Percentiles rank a stretch among this genome's conserved stretches.
These are phyloP conservation scores for Solanum commersonii DNA, from an alignment of 257 asterid genomes.

Conservation along the genomic window DNA sequence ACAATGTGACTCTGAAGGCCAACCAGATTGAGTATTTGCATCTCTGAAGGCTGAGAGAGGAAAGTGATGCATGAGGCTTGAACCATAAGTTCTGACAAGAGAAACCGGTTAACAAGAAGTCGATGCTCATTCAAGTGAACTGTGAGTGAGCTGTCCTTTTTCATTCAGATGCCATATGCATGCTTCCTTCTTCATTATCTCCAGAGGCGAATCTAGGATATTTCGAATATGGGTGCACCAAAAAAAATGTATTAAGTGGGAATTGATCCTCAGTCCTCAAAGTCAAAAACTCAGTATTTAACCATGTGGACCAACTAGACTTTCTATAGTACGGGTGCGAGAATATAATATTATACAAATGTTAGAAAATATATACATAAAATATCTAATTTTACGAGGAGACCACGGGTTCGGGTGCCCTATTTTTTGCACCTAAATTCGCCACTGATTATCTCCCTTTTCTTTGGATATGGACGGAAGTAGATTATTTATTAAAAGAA, in stretches of 20 bases:
- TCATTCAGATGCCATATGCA: neutral
- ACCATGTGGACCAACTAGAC: too few species aligned
- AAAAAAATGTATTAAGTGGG: too few species aligned
- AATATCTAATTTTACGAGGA: too few species aligned
- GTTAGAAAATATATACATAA: too few species aligned
- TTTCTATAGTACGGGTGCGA: too few species aligned
- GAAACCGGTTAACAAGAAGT: conserved; percentile 6
- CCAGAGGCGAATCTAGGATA: too few species aligned
- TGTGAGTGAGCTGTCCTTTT: neutral
- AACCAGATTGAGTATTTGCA: conserved; percentile 10
- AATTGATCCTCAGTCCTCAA: too few species aligned
- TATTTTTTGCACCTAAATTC: too few species aligned
- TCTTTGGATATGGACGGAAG: neutral
- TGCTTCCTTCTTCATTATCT: conserved; percentile 5
- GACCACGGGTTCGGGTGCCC: too few species aligned
- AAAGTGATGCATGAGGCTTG: conserved; percentile 9
- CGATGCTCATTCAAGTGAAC: neutral
- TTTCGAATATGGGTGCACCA: too few species aligned
- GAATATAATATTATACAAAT: too few species aligned
- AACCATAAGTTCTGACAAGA: conserved; percentile 4
- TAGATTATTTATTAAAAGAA: neutral
- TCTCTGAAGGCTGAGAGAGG: conserved; percentile 11
- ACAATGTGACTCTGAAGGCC: conserved; percentile 3
- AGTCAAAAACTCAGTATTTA: too few species aligned
- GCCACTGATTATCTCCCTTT: conserved; percentile 1